Conservation (phyloP, 140 eudicot species). For the Artemisia princeps region DNA sequence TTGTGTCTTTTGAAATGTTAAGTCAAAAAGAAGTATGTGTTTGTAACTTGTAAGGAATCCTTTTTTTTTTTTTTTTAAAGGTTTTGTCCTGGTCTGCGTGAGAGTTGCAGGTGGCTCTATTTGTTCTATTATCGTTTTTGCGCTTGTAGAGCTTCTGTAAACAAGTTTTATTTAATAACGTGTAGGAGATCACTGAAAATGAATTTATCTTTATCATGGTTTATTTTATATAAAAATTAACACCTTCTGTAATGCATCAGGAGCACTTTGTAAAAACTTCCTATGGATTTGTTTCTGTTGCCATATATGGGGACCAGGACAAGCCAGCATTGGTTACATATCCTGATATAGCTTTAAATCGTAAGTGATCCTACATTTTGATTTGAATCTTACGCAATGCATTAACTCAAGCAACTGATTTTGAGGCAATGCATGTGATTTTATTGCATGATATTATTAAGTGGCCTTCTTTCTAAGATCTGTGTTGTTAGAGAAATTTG, state of each 20-base stretch:
- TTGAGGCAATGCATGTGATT: no score
- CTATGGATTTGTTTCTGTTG: constrained; percentile 65
- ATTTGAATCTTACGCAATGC: not conserved
- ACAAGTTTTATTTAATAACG: constrained; percentile 1
- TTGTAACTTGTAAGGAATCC: constrained; percentile 2
- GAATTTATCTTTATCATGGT: not conserved
- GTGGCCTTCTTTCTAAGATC: not conserved
- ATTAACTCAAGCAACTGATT: not conserved
- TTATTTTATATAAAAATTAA: constrained; percentile 6
- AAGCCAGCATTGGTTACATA: constrained; percentile 88
- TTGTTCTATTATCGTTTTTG: constrained; percentile 9
- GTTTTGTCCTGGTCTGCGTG: not conserved
- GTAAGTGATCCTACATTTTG: constrained; percentile 41
- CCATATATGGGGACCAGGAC: constrained; percentile 73
- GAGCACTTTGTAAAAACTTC: constrained; percentile 76
- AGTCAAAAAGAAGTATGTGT: not conserved
- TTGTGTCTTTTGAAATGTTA: not conserved
- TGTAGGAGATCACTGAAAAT: constrained; percentile 1
- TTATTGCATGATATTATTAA: not conserved
- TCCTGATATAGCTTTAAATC: constrained; percentile 80
- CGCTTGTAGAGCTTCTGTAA: not conserved
- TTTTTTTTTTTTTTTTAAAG: not conserved
- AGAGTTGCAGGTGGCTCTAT: constrained; percentile 10
- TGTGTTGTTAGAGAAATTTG: not conserved
- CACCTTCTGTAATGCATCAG: constrained; percentile 38